Base-by-base conservation (phyloP, 257 asterid species). In the Solanum gandarillasii region DNA sequence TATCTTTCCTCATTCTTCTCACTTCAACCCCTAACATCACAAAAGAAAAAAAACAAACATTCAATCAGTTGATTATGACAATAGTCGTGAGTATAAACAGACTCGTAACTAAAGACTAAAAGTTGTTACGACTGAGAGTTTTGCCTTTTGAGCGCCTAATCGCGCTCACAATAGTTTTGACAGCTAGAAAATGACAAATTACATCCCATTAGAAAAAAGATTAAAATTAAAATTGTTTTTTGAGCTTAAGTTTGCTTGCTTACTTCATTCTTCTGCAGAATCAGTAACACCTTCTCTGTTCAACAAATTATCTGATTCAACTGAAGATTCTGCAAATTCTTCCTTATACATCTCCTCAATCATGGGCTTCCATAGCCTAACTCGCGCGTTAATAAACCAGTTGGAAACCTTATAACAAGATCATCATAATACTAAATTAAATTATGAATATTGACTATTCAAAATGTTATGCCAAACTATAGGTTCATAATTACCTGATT, bases 281-380 rank as follows among this genome's bases (percentile, higher is more conserved):
- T 94, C 94, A 41, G 92, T 91, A 25, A 89, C 90, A 70, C 94
- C 92, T 88, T 94, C 95, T 68, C 91, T 88, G 72, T 90, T 58
- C 82, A 90, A 84, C 72, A 93, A 84, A 29, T 91, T 94, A 90
- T 93, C 94, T n/a, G 96, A 94, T 83, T 94, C 98, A 23, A 89
- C 87, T 32, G 95, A 93, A 41, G 93, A 92, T 0, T 94, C 98
- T 14, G 92, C 98, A 71, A 94, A 93, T 88, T 96, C 99, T 84
- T 96, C 98, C 87, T 93, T 93, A 73, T 96, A 96, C 98, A 95
- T 94, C 85, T 94, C 99, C 84, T 96, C 99, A 29, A 96, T 96
- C 99, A 96, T 96, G 34, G 99, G 99, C 91, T 95, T 96, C 99
- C 99, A 96, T 1, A 96, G 93, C 36, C 99, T 91, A 75, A 96